Percentiles rank a stretch among this genome's conserved stretches.
These are phyloP conservation scores for Phytophthora rubi DNA, from an alignment of 352 stramenopile species.

Conservation along the genomic window DNA sequence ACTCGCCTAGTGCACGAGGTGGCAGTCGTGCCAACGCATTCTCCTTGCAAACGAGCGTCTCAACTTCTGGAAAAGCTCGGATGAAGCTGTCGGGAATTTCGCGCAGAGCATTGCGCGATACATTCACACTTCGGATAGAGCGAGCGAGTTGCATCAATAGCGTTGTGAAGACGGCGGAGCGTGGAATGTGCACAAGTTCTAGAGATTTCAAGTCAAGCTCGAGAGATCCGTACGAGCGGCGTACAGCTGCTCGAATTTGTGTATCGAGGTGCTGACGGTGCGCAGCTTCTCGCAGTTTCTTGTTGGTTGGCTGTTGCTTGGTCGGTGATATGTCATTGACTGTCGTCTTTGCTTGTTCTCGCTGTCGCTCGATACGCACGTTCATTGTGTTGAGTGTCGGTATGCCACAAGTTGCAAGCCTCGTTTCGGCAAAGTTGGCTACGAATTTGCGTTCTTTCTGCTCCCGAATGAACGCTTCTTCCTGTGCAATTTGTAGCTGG, in stretches of 20 bases:
- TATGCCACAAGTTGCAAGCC: constrained; percentile 63
- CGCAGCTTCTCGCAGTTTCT: constrained; percentile 26
- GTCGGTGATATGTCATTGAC: constrained; percentile 12
- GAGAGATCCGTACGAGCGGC: constrained; percentile 56
- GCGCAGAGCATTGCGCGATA: constrained; percentile 73
- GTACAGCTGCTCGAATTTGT: constrained; percentile 49
- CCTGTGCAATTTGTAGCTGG: constrained; percentile 51
- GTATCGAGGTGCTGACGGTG: constrained; percentile 17
- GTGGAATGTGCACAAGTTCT: constrained; percentile 67
- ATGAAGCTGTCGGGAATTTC: constrained; percentile 63
- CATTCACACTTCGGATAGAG: constrained; percentile 63
- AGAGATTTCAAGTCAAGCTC: constrained; percentile 71
- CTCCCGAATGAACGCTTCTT: constrained; percentile 62
- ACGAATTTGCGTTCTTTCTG: constrained; percentile 46
- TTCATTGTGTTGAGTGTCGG: constrained; percentile 73
- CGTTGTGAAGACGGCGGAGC: constrained; percentile 56
- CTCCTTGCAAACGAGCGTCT: constrained; percentile 67
- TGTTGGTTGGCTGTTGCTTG: constrained; percentile 19
- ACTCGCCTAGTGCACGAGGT: constrained; percentile 25
- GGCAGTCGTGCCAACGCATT: constrained; percentile 61
- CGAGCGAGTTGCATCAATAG: constrained; percentile 71
- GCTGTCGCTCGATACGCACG: constrained; percentile 60
- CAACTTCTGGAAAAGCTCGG: constrained; percentile 54
- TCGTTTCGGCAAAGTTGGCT: constrained; percentile 62
- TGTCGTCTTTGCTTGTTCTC: constrained; percentile 30